A percentile compares a stretch with the other conserved stretches of the same genome.
phyloP scores from a whole-genome alignment of 2,329 filamentous ascomycete species.

The Leptographium lundbergii region DNA sequence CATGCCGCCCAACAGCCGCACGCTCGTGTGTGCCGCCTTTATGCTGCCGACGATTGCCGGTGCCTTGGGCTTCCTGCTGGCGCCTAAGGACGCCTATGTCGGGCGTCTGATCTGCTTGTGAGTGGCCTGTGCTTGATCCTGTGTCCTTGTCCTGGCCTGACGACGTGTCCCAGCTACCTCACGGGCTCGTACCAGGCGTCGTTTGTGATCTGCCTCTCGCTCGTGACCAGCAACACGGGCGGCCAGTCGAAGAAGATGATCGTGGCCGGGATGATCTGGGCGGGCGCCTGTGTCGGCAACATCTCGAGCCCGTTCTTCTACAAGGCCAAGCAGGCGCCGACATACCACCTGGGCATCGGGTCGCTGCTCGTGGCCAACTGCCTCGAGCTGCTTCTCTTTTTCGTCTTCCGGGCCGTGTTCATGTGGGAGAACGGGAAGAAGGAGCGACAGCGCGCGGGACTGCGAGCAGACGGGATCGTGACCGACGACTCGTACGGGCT shows the following conservation, averaged over 20 bases:
- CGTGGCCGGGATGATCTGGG: constrained; percentile 7
- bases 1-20: constrained; percentile 33
- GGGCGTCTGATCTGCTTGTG: constrained; percentile 43
- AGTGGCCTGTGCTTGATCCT: constrained; percentile 17
- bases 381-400: constrained; percentile 24
- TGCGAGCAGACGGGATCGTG: constrained; percentile 11
- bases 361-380: constrained; percentile 27
- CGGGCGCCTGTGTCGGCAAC: constrained; percentile 32
- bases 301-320: constrained; percentile 54
- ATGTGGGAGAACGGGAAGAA: constrained; percentile 26
- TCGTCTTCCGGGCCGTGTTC: constrained; percentile 25
- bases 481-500: constrained; percentile 15
- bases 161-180: constrained; percentile 21
- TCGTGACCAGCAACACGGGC: constrained; percentile 35
- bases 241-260: constrained; percentile 52
- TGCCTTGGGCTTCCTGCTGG: constrained; percentile 43
- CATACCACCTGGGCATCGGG: constrained; percentile 25
- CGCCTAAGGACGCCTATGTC: constrained; percentile 33
- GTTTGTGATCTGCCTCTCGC: constrained; percentile 26
- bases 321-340: constrained; percentile 33
- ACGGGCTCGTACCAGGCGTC: constrained; percentile 27
- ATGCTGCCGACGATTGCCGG: constrained; percentile 47
- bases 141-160: constrained; percentile 20
- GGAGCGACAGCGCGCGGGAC: constrained; percentile 12
- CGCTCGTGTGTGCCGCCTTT: constrained; percentile 40